phyloP scores from a whole-genome alignment of 2,329 filamentous ascomycete species.

The Zalaria obscura region DNA sequence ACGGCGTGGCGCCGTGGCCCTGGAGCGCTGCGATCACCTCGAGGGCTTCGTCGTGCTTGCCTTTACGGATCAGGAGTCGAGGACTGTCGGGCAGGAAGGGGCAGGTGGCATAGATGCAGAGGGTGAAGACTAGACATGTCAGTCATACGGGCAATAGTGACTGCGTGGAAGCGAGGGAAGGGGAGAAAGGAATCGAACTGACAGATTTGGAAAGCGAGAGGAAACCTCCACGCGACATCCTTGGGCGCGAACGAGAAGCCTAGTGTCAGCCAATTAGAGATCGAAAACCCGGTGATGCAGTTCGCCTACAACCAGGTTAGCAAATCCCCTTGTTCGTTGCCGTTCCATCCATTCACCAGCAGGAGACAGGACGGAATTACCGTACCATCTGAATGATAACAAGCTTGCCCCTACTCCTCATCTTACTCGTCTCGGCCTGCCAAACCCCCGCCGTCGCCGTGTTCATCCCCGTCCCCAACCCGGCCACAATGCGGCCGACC shows the following conservation, averaged over 20 bases:
- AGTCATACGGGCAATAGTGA: not conserved
- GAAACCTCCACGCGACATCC: conserved; percentile 39
- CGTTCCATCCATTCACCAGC: too few species aligned
- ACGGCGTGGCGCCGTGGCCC: conserved; percentile 29
- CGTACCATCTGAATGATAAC: conserved; percentile 9
- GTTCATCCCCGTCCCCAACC: conserved; percentile 42
- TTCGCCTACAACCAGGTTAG: conserved; percentile 16
- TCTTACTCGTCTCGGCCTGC: conserved; percentile 36
- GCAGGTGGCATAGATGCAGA: conserved; percentile 22
- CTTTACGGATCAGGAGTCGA: conserved; percentile 36
- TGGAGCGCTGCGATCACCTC: conserved; percentile 30
- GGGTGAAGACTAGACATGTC: conserved; percentile 27
- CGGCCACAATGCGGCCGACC: conserved; percentile 34
- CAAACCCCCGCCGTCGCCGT: conserved; percentile 40
- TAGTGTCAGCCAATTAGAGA: conserved; percentile 36
- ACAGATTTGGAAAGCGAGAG: conserved; percentile 37
- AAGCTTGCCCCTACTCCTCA: conserved; percentile 32
- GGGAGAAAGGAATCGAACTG: too few species aligned
- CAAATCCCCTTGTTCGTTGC: too few species aligned
- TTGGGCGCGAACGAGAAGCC: conserved; percentile 24
- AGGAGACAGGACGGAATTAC: too few species aligned
- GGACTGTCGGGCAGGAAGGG: conserved; percentile 23
- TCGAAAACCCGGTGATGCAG: conserved; percentile 36
- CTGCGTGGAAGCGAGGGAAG: too few species aligned
- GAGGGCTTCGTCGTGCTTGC: conserved; percentile 34